phyloP scores from a whole-genome alignment of 306 rosid species.

The Trifolium fragiferum region DNA sequence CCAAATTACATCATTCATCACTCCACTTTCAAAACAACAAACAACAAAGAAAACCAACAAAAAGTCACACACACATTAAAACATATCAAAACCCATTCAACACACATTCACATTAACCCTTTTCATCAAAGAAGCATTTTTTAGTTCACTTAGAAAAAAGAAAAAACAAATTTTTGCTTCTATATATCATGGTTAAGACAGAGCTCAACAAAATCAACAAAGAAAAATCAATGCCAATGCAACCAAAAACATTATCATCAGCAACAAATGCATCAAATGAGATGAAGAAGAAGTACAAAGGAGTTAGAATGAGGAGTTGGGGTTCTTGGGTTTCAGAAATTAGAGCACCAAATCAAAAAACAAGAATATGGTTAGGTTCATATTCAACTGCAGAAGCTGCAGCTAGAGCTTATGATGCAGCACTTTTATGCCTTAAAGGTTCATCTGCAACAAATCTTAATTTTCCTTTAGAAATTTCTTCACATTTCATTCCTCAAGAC shows the following conservation, averaged over 20 bases:
- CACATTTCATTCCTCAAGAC: slow-evolving; percentile 52
- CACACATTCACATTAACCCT: slow-evolving; percentile 25
- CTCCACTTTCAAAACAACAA: slow-evolving; percentile 1
- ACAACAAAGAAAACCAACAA: background rate
- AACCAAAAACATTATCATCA: background rate
- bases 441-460: slow-evolving; percentile 67
- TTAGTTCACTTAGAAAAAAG: slow-evolving; percentile 7
- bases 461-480: slow-evolving; percentile 61
- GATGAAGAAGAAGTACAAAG: slow-evolving; percentile 77
- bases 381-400: slow-evolving; percentile 97
- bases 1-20: slow-evolving; percentile 10
- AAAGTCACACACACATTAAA: slow-evolving; percentile 6
- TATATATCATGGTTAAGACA: slow-evolving; percentile 69
- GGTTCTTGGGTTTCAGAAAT: slow-evolving; percentile 99
- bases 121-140: slow-evolving; percentile 20
- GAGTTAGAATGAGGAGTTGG: slow-evolving; percentile 99
- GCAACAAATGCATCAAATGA: slow-evolving; percentile 26
- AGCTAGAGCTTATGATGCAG: slow-evolving; percentile 98
- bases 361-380: slow-evolving; percentile 97
- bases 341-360: slow-evolving; percentile 96
- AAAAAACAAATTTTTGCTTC: background rate
- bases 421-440: slow-evolving; percentile 91
- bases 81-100: background rate
- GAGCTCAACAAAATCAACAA: slow-evolving; percentile 58
- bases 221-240: slow-evolving; percentile 45